Evolutionary conservation across 1,139 yeast genomes (phyloP).

Genomic region (Hanseniaspora uvarum): DNA sequence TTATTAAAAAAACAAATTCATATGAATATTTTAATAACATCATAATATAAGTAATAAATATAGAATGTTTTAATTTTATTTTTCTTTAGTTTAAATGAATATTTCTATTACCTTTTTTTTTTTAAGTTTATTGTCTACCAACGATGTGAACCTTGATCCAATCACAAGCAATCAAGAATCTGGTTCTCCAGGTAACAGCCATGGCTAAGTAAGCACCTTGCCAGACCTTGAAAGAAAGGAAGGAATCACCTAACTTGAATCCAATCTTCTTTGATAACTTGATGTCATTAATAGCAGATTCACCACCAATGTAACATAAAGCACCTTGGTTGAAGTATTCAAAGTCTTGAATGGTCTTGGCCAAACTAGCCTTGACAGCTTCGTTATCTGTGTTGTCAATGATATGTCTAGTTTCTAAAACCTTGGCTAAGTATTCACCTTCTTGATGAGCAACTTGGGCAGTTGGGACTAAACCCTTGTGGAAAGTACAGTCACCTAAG

Average conservation of each 20-base stretch:
- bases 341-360: slow-evolving; percentile 41
- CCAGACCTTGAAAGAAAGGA: slow-evolving; percentile 85
- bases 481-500: slow-evolving; percentile 85
- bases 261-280: slow-evolving; percentile 50
- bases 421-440: slow-evolving; percentile 68
- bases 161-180: slow-evolving; percentile 71
- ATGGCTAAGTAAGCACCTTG: slow-evolving; percentile 84
- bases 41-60: neutral
- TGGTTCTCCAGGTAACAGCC: slow-evolving; percentile 84
- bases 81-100: neutral
- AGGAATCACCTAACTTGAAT: slow-evolving; percentile 78
- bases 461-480: slow-evolving; percentile 83
- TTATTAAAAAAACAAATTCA: neutral
- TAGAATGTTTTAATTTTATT: neutral
- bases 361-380: slow-evolving; percentile 32
- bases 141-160: slow-evolving; percentile 80
- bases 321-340: slow-evolving; percentile 62
- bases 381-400: slow-evolving; percentile 43
- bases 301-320: slow-evolving; percentile 76
- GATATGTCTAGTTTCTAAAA: slow-evolving; percentile 59
- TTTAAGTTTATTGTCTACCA: slow-evolving; percentile 66
- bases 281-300: slow-evolving; percentile 86
- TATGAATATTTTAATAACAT: neutral
- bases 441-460: slow-evolving; percentile 97
- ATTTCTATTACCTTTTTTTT: neutral